Conservation (phyloP, 352 stramenopile species). For the Phytophthora litchii region DNA sequence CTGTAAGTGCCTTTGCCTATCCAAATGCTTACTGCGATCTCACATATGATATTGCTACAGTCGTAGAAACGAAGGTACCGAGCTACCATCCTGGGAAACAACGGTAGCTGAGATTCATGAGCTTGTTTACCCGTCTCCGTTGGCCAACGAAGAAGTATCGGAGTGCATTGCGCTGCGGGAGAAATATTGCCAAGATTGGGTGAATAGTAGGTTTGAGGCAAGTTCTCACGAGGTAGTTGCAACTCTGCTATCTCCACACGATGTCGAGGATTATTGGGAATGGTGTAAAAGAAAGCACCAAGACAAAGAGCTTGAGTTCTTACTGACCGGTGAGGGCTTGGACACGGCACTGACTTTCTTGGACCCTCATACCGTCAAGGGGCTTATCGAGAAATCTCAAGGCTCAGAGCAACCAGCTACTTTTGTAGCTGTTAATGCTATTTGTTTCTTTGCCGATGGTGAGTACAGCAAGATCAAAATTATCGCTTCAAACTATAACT, state of each 20-base stretch:
- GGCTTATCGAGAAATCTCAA: slow-evolving; percentile 36
- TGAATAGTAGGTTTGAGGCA: background rate
- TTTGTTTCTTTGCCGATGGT: slow-evolving; percentile 81
- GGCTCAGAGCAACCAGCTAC: slow-evolving; percentile 14
- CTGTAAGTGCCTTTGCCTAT: slow-evolving; percentile 39
- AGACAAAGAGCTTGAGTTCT: slow-evolving; percentile 16
- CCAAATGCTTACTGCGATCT: background rate
- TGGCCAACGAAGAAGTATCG: slow-evolving; percentile 22
- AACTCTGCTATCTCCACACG: slow-evolving; percentile 33
- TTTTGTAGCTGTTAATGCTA: slow-evolving; percentile 68
- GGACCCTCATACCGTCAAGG: slow-evolving; percentile 36
- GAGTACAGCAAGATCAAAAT: slow-evolving; percentile 2
- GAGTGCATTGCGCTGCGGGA: slow-evolving; percentile 33
- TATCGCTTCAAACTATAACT: background rate
- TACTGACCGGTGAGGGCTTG: slow-evolving; percentile 2
- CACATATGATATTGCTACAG: slow-evolving; percentile 2
- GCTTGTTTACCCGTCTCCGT: slow-evolving; percentile 34
- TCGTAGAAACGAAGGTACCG: slow-evolving; percentile 9
- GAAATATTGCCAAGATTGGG: slow-evolving; percentile 47
- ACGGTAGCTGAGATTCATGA: slow-evolving; percentile 26
- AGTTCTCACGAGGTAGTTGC: slow-evolving; percentile 14
- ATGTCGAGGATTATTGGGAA: slow-evolving; percentile 46
- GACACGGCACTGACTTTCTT: slow-evolving; percentile 45
- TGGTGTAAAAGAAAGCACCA: slow-evolving; percentile 23
- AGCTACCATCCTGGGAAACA: slow-evolving; percentile 33